phyloP scores from a whole-genome alignment of 768 basidiomycete species.

The Pleurotus pulmonarius region DNA sequence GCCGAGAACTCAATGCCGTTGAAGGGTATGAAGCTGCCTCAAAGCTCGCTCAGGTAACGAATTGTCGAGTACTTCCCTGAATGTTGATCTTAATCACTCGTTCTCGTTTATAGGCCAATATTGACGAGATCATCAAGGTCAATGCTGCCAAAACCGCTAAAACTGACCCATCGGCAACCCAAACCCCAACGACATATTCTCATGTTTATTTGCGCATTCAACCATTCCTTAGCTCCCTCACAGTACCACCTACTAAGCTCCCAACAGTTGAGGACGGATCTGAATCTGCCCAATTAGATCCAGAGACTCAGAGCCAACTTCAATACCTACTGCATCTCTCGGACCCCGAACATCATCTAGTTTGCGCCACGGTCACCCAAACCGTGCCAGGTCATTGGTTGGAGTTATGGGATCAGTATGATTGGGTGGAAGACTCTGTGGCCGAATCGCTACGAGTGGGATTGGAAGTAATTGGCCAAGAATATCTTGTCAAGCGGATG shows the following conservation, averaged over 20 bases:
- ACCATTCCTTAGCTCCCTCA: slow-evolving; percentile 65
- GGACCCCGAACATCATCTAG: slow-evolving; percentile 79
- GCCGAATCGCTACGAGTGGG: slow-evolving; percentile 83
- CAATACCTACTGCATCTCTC: slow-evolving; percentile 69
- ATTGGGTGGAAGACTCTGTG: slow-evolving; percentile 95
- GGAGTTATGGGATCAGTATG: slow-evolving; percentile 84
- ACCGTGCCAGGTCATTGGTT: slow-evolving; percentile 84
- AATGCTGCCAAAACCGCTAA: slow-evolving; percentile 36
- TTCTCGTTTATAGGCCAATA: slow-evolving; percentile 52
- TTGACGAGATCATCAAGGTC: slow-evolving; percentile 71
- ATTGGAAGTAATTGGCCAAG: slow-evolving; percentile 89
- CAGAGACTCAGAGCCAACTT: slow-evolving; percentile 45
- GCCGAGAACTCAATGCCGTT: slow-evolving; percentile 75
- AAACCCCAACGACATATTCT: slow-evolving; percentile 73
- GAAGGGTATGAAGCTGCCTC: slow-evolving; percentile 82
- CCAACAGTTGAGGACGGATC: slow-evolving; percentile 15
- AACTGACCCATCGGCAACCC: slow-evolving; percentile 27
- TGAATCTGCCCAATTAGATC: slow-evolving; percentile 26
- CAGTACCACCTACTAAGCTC: slow-evolving; percentile 26
- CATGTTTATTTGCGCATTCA: slow-evolving; percentile 93
- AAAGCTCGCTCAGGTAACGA: slow-evolving; percentile 76
- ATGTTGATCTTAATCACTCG: background rate
- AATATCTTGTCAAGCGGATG: slow-evolving; percentile 85
- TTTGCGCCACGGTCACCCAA: slow-evolving; percentile 79
- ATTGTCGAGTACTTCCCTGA: too few relatives aligned